Percentiles rank a stretch among this genome's conserved stretches.
phyloP scores from a whole-genome alignment of 2,329 filamentous ascomycete genomes.

The Clarireedia homoeocarpa region DNA sequence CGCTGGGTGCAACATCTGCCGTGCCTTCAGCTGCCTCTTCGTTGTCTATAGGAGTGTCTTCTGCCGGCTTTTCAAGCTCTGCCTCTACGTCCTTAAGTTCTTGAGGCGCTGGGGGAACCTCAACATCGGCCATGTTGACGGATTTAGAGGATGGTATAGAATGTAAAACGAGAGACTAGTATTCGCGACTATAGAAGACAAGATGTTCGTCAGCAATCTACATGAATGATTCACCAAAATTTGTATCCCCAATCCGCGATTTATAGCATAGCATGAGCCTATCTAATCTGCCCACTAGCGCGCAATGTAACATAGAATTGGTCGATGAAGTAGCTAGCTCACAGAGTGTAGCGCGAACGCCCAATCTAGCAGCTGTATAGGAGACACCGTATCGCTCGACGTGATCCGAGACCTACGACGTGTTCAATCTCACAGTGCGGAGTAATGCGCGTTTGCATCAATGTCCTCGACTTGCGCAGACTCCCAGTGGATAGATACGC shows the following conservation, averaged over 20 bases:
- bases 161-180: slow-evolving; percentile 6
- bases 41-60: not conserved
- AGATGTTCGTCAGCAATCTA: slow-evolving; percentile 4
- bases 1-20: slow-evolving; percentile 8
- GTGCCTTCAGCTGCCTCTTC: not conserved
- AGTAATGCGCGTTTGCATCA: not conserved
- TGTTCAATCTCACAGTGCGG: slow-evolving; percentile 3
- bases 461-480: not conserved
- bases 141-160: not conserved
- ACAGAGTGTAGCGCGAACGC: slow-evolving; percentile 1
- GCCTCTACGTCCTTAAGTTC: not conserved
- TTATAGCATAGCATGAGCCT: slow-evolving; percentile 5
- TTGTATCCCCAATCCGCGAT: not conserved
- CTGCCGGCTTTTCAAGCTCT: not conserved
- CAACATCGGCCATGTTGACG: slow-evolving; percentile 11
- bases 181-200: slow-evolving; percentile 3
- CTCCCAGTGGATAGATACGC: slow-evolving; percentile 1
- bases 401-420: slow-evolving; percentile 8
- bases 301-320: slow-evolving; percentile 3
- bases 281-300: slow-evolving; percentile 2
- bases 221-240: not conserved
- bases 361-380: not conserved
- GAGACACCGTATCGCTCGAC: not conserved
- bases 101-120: not conserved
- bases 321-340: slow-evolving; percentile 2